Conservation (phyloP, 2,329 filamentous ascomycete genomes). For the Colletotrichum falcatum region DNA sequence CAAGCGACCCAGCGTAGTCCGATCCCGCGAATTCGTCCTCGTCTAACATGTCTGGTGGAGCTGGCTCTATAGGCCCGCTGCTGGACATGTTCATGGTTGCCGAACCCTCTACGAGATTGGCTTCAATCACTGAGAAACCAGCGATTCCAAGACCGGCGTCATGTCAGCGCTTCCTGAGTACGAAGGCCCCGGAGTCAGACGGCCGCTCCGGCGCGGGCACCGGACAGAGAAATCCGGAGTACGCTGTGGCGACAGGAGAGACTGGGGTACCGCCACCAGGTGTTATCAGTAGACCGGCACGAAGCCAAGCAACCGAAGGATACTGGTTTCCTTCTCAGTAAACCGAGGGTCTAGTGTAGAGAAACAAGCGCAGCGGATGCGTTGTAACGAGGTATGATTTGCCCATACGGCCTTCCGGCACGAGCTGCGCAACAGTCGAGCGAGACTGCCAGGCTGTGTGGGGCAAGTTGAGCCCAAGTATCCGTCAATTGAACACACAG, state of each 20-base stretch:
- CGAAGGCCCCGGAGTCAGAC: not conserved
- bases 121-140: not conserved
- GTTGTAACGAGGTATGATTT: not conserved
- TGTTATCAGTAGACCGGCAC: not conserved
- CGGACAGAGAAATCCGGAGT: not conserved
- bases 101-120: not conserved
- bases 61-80: slow-evolving; percentile 38
- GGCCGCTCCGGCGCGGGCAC: not conserved
- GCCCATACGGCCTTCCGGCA: not conserved
- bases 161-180: slow-evolving; percentile 6
- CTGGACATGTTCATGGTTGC: slow-evolving; percentile 31
- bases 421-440: slow-evolving; percentile 6
- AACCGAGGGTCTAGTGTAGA: not conserved
- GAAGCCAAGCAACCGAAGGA: not conserved
- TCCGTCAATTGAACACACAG: not conserved
- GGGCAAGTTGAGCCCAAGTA: not conserved
- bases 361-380: slow-evolving; percentile 8
- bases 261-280: not conserved
- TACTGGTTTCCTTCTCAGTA: not conserved
- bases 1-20: slow-evolving; percentile 54
- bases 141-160: not conserved
- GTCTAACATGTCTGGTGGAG: slow-evolving; percentile 25
- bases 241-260: not conserved
- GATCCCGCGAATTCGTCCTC: slow-evolving; percentile 47
- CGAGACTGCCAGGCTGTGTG: slow-evolving; percentile 5